Base-by-base conservation (phyloP, 2,329 filamentous ascomycete genomes). In the Akanthomyces uredinophilus region DNA sequence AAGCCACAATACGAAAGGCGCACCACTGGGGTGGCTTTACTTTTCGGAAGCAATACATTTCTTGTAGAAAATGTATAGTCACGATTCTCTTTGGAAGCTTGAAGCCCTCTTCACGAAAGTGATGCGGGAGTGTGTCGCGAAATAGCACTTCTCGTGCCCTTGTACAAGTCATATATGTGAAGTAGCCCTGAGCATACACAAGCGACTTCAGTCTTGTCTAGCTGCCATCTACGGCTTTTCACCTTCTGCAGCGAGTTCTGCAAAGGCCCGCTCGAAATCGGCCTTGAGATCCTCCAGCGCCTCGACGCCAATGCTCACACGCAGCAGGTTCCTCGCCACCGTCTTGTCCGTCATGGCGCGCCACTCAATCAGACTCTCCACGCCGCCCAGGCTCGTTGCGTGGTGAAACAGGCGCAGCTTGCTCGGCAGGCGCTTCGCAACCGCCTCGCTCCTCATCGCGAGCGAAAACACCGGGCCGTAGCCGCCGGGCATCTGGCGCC, bases 341-440 rank as follows among this genome's bases (percentile, higher is more conserved):
- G 73, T 80, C 3, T 75, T 69, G 79, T 99, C 95, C 63, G 87
- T 88, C 91, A 99, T 95, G 53, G 89, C 85, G 63, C 95, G 83
- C 95, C 95, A 99, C 82, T 99, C 95, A 68, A 99, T 93, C 78
- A 98, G 76, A 70, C 91, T 95, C 83, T 98, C 95, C 11, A 98
- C 92, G 5, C 95, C 94, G 2, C 95, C 95, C 32, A 98, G 76
- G 73, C 91, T 96, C 2, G 95, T 99, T 6, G 95, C 95, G 75
- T 99, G 95, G 69, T 96, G 91, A 79, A 98, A 98, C 50, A 96
- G 82, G 2, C 80, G 72, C 72, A 98, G 76, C 74, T 90, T 90
- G 70, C 88, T 90, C 4, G 95, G 95, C 65, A 99, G 75, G 35
- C 78, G 74, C 66, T 81, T 84, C 4, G 95, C 93, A 57, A 83